Conservation (phyloP, 2,329 filamentous ascomycete genomes). For the Cadophora luteo-olivacea region DNA sequence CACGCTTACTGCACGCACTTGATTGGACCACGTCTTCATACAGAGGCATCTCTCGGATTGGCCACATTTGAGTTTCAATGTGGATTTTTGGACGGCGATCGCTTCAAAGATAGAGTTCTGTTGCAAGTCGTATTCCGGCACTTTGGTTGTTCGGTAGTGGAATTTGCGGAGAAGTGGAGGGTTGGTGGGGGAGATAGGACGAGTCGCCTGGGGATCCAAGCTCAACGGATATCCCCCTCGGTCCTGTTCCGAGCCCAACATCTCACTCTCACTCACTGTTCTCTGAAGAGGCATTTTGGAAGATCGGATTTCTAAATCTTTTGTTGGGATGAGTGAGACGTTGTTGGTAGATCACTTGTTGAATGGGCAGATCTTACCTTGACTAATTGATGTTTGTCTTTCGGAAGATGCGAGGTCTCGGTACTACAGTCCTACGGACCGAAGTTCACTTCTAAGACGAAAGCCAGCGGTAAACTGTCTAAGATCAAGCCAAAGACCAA, state of each 20-base stretch:
- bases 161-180: neutral
- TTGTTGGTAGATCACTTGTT: no score
- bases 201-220: neutral
- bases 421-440: no score
- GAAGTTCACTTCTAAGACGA: no score
- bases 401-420: no score
- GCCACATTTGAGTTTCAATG: neutral
- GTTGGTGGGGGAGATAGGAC: neutral
- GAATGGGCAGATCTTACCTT: no score
- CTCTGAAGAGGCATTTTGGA: no score
- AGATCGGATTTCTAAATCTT: no score
- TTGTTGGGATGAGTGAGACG: no score
- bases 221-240: neutral
- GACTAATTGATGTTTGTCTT: no score
- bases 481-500: neutral
- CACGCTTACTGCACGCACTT: neutral
- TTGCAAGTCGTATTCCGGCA: neutral
- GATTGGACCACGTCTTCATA: neutral
- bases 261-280: neutral
- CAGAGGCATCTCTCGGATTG: neutral
- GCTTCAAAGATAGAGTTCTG: neutral
- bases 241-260: neutral
- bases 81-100: neutral
- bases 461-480: neutral
- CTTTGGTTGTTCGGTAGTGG: slow-evolving; percentile 1